These are phyloP conservation scores for Xylariaceae sp. DNA, from an alignment of 2,329 filamentous ascomycete species.

Conservation along the genomic window DNA sequence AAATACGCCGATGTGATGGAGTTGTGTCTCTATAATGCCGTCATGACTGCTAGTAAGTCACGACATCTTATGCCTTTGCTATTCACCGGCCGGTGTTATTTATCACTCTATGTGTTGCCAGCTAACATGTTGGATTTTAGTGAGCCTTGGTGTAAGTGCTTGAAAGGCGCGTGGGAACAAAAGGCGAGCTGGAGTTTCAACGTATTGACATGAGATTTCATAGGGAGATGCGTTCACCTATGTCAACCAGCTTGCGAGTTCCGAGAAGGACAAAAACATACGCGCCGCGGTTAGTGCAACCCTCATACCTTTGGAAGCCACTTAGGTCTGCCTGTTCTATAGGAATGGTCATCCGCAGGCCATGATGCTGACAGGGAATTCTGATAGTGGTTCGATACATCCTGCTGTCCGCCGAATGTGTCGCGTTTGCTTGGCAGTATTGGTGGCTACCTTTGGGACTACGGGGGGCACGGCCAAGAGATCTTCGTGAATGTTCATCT, in stretches of 20 bases:
- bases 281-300: slow-evolving; percentile 38
- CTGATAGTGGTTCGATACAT: slow-evolving; percentile 52
- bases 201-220: not conserved
- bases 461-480: slow-evolving; percentile 27
- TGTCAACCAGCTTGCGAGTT: slow-evolving; percentile 56
- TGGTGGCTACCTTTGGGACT: slow-evolving; percentile 54
- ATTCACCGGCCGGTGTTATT: not conserved
- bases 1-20: slow-evolving; percentile 58
- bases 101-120: not conserved
- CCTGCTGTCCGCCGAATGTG: slow-evolving; percentile 59
- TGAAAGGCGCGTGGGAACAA: not conserved
- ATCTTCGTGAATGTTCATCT: slow-evolving; percentile 51
- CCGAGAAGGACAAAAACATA: slow-evolving; percentile 44
- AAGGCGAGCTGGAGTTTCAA: not conserved
- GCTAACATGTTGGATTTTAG: slow-evolving; percentile 27
- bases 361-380: not conserved
- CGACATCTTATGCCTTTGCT: not conserved
- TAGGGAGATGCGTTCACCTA: slow-evolving; percentile 56
- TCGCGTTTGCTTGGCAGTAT: slow-evolving; percentile 52
- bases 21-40: slow-evolving; percentile 56
- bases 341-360: not conserved
- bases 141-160: slow-evolving; percentile 42
- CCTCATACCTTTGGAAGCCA: not conserved
- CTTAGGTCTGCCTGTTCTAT: no score
- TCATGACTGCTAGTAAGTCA: slow-evolving; percentile 45